These are phyloP conservation scores for Nakataea oryzae DNA, from an alignment of 2,329 filamentous ascomycete species.

Conservation along the genomic window DNA sequence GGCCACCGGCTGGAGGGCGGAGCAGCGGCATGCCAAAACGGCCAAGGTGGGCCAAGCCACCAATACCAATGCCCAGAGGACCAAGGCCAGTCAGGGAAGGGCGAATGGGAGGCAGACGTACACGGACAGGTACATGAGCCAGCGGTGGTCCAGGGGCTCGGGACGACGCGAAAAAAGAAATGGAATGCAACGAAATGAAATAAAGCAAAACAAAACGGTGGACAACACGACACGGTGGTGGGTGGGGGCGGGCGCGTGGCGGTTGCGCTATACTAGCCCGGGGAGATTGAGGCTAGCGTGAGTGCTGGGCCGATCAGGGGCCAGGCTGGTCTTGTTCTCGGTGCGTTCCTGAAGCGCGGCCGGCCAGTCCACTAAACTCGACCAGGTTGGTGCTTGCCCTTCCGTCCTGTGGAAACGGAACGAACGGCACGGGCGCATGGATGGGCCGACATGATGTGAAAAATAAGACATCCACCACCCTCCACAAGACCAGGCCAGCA, in stretches of 20 bases:
- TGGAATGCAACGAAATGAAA: too few relatives aligned
- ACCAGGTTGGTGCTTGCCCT: neutral
- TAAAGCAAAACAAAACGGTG: too few relatives aligned
- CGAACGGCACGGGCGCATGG: neutral
- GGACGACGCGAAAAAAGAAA: neutral
- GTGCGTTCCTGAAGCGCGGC: too few relatives aligned
- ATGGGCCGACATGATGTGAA: neutral
- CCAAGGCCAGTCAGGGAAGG: too few relatives aligned
- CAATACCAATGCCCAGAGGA: neutral
- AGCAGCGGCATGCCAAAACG: neutral
- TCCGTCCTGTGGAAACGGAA: neutral
- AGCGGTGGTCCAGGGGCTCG: neutral
- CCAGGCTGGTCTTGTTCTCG: neutral
- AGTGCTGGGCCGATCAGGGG: neutral
- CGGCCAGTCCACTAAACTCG: neutral
- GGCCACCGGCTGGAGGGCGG: neutral
- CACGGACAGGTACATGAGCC: too few relatives aligned
- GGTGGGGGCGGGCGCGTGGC: neutral
- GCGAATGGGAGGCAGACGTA: too few relatives aligned
- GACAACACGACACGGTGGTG: too few relatives aligned
- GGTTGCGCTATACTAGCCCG: neutral
- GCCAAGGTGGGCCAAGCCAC: neutral
- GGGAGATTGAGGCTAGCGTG: neutral
- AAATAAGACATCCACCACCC: too few relatives aligned
- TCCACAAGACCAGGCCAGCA: too few relatives aligned